Conservation (phyloP, 306 rosid species). For the Prunus armeniaca region DNA sequence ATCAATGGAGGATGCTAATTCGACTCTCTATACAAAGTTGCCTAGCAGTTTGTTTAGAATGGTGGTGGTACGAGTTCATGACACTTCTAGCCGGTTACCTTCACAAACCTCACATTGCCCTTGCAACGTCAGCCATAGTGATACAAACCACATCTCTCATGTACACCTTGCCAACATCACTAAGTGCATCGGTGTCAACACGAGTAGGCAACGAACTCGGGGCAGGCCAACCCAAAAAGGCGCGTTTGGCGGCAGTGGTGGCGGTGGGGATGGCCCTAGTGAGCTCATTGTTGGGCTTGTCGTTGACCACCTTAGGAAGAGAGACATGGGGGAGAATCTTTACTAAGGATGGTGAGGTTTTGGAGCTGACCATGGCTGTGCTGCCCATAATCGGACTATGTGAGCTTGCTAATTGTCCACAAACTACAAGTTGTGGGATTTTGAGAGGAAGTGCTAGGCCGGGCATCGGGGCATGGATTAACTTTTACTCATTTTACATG, state of each 20-base stretch:
- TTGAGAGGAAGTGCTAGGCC: conserved; percentile 39
- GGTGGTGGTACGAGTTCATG: conserved; percentile 76
- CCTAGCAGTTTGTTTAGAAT: conserved; percentile 74
- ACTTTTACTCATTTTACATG: conserved; percentile 33
- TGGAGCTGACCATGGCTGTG: conserved; percentile 23
- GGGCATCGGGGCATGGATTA: conserved; percentile 30
- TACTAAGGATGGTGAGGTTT: conserved; percentile 24
- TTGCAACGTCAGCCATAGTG: conserved; percentile 38
- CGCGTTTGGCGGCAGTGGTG: conserved; percentile 18
- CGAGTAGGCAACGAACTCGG: conserved; percentile 39
- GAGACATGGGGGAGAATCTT: conserved; percentile 30
- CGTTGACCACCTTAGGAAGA: conserved; percentile 28
- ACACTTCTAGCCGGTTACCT: conserved; percentile 31
- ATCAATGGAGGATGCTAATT: conserved; percentile 50
- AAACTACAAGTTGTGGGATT: conserved; percentile 38
- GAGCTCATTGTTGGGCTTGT: conserved; percentile 18
- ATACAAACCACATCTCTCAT: conserved; percentile 38
- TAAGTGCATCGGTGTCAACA: conserved; percentile 29
- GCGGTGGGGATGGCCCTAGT: conserved; percentile 19
- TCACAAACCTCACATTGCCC: conserved; percentile 21
- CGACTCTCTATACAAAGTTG: conserved; percentile 63
- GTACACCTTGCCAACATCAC: conserved; percentile 30
- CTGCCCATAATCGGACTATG: conserved; percentile 35
- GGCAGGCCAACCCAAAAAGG: conserved; percentile 26
- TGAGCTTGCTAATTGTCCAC: conserved; percentile 38